These are phyloP conservation scores for Chaetoceros tenuissimus DNA, from an alignment of 108 stramenopile genomes.

Conservation along the genomic window DNA sequence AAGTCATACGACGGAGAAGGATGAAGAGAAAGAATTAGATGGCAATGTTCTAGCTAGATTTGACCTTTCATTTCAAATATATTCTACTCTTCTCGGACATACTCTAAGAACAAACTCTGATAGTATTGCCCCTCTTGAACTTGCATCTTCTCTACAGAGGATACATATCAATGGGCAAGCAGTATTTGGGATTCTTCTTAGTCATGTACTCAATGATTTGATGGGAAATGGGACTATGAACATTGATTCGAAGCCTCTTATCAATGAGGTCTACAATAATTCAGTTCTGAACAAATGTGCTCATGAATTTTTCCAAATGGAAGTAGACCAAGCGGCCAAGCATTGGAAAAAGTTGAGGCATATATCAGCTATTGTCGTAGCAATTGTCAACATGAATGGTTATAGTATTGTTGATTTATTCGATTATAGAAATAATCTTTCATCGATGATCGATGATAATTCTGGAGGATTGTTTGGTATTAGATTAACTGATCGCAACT, in stretches of 20 bases:
- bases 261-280: constrained; percentile 12
- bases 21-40: not conserved
- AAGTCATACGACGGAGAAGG: not conserved
- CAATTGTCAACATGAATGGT: constrained; percentile 51
- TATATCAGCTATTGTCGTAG: constrained; percentile 51
- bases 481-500: constrained; percentile 37
- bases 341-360: constrained; percentile 73
- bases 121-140: constrained; percentile 53
- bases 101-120: constrained; percentile 64
- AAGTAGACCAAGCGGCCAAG: constrained; percentile 53
- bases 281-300: constrained; percentile 59
- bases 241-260: constrained; percentile 9
- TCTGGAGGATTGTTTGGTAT: constrained; percentile 60
- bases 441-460: constrained; percentile 37
- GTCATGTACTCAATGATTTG: constrained; percentile 63
- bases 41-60: constrained; percentile 14
- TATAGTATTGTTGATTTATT: constrained; percentile 51
- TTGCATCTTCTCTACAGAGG: constrained; percentile 67
- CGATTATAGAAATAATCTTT: constrained; percentile 39
- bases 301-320: constrained; percentile 55
- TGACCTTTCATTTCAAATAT: constrained; percentile 66
- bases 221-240: constrained; percentile 54
- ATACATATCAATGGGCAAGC: constrained; percentile 62
- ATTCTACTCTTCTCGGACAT: constrained; percentile 62
- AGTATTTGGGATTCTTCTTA: constrained; percentile 61